Evolutionary conservation across 2,329 filamentous ascomycete species (phyloP).

Genomic region (Xylariaceae sp.): DNA sequence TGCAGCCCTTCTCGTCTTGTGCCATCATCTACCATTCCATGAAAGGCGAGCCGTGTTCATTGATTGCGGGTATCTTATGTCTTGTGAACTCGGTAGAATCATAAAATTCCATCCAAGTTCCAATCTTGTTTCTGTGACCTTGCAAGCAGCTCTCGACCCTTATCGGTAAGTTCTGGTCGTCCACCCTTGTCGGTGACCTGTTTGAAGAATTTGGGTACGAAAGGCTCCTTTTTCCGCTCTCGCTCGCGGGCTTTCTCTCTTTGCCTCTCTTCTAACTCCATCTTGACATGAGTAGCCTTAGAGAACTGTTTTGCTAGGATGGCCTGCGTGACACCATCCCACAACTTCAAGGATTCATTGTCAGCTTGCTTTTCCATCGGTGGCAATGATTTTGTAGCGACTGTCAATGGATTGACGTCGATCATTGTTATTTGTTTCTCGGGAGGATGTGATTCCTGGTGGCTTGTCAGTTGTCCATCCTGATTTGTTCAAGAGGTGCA

Average conservation of each 20-base stretch:
- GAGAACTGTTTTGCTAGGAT: constrained; percentile 80
- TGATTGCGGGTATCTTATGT: too few species aligned
- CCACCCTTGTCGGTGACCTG: constrained; percentile 53
- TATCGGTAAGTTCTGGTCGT: constrained; percentile 52
- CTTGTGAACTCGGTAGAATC: too few species aligned
- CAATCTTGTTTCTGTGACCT: constrained; percentile 52
- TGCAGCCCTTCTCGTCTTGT: too few species aligned
- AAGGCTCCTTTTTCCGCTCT: constrained; percentile 64
- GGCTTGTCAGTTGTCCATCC: constrained; percentile 9
- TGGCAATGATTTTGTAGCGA: constrained; percentile 74
- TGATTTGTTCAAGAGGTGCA: neutral
- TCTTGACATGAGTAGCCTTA: constrained; percentile 80
- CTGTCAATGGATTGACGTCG: constrained; percentile 78
- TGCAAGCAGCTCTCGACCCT: constrained; percentile 48
- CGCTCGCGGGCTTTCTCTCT: constrained; percentile 78
- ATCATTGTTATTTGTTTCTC: constrained; percentile 73
- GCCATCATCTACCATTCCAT: too few species aligned
- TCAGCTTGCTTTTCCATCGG: constrained; percentile 73
- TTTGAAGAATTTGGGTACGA: constrained; percentile 85
- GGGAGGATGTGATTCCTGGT: constrained; percentile 42
- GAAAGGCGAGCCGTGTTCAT: too few species aligned
- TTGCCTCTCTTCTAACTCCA: constrained; percentile 87
- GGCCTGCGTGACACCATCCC: constrained; percentile 81
- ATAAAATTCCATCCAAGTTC: constrained; percentile 44
- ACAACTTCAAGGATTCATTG: constrained; percentile 86